These are phyloP conservation scores for Fragaria nilgerrensis DNA, from an alignment of 306 rosid genomes.

Conservation along the genomic window DNA sequence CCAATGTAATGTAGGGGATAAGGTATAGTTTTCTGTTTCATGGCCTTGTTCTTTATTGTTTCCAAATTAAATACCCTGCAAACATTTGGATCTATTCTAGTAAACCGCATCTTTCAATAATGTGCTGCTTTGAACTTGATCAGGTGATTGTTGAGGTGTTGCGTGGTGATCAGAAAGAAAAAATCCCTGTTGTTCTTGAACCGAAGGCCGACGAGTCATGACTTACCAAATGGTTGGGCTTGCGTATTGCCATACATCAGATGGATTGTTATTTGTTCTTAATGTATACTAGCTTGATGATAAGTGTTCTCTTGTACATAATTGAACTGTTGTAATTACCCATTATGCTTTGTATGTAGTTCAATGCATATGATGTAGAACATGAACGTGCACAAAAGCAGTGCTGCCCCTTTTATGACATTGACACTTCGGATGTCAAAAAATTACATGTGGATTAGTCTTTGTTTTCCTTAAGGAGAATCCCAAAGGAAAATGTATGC, in stretches of 20 bases:
- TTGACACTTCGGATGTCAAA: not conserved
- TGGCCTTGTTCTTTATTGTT: not conserved
- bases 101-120: not conserved
- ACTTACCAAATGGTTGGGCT: conserved; percentile 16
- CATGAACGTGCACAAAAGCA: not conserved
- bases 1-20: conserved; percentile 92
- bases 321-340: not conserved
- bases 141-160: conserved; percentile 90
- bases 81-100: not conserved
- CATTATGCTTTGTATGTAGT: not conserved
- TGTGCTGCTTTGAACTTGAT: conserved; percentile 11
- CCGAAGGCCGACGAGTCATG: conserved; percentile 87
- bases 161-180: conserved; percentile 96
- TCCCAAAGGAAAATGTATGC: not conserved
- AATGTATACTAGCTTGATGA: conserved; percentile 2
- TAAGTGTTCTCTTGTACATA: conserved; percentile 22
- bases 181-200: conserved; percentile 81
- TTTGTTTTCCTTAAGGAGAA: not conserved
- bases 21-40: conserved; percentile 40
- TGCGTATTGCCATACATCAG: not conserved
- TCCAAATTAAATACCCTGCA: not conserved
- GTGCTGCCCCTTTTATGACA: not conserved
- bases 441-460: too few relatives aligned
- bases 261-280: conserved; percentile 8
- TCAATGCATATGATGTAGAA: not conserved